phyloP scores from a whole-genome alignment of 2,329 filamentous ascomycete genomes.

The Claviceps fusiformis region DNA sequence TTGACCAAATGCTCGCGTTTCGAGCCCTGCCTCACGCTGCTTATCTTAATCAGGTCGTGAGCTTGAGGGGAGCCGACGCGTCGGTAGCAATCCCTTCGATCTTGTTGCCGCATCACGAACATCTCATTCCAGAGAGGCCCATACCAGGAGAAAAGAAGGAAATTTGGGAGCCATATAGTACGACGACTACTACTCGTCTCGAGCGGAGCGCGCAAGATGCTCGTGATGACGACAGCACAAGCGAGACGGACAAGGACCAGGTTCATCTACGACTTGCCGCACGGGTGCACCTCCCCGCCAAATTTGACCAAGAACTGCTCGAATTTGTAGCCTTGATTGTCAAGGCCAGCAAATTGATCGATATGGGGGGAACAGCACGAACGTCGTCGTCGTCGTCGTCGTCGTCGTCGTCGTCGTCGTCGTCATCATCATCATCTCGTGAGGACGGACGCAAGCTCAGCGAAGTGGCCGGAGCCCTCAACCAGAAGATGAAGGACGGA shows the following conservation, averaged over 20 bases:
- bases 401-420: not conserved
- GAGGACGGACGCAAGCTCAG: slow-evolving; percentile 1
- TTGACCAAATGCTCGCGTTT: slow-evolving; percentile 1
- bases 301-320: slow-evolving; percentile 4
- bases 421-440: too few species aligned
- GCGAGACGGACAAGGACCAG: not conserved
- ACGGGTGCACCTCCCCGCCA: slow-evolving; percentile 1
- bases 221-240: not conserved
- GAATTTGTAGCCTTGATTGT: slow-evolving; percentile 4
- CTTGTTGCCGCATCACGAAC: slow-evolving; percentile 5
- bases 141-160: not conserved
- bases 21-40: slow-evolving; percentile 1
- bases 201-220: not conserved
- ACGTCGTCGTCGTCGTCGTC: not conserved
- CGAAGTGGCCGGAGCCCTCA: slow-evolving; percentile 1
- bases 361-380: not conserved
- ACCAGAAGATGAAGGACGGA: slow-evolving; percentile 43
- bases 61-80: slow-evolving; percentile 1
- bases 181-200: not conserved
- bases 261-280: not conserved
- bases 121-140: slow-evolving; percentile 1
- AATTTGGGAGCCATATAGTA: too few species aligned
- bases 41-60: not conserved
- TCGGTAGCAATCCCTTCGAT: slow-evolving; percentile 1
- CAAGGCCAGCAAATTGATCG: slow-evolving; percentile 5